These are phyloP conservation scores for Sarcocystis neurona DNA, from an alignment of 169 alveolate genomes.

Conservation along the genomic window DNA sequence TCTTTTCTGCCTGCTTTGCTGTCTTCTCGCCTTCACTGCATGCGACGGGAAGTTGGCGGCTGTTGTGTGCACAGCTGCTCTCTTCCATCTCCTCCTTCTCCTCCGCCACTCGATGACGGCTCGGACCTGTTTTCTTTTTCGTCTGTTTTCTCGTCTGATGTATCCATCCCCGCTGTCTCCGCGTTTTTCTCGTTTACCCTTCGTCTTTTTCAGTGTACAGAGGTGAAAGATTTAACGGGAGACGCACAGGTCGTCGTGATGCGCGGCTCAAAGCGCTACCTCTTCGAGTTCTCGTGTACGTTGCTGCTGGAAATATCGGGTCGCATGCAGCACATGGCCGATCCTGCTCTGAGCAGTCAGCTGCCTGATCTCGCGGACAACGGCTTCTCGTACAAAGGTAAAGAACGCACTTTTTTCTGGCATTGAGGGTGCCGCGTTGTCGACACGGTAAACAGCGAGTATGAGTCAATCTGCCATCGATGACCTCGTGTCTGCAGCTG, in stretches of 20 bases:
- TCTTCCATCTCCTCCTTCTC: too few relatives aligned
- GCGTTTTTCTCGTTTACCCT: not conserved
- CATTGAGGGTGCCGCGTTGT: not conserved
- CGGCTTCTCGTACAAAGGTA: slow-evolving; percentile 13
- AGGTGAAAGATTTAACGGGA: slow-evolving; percentile 64
- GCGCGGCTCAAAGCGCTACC: slow-evolving; percentile 68
- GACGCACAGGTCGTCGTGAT: slow-evolving; percentile 72
- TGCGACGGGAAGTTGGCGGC: too few relatives aligned
- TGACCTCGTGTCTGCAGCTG: too few relatives aligned
- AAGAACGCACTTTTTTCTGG: not conserved
- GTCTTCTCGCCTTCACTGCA: too few relatives aligned
- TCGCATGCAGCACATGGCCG: not conserved
- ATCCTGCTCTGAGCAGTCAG: not conserved
- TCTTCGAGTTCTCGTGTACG: slow-evolving; percentile 64
- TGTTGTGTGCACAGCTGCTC: too few relatives aligned
- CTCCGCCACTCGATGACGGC: too few relatives aligned
- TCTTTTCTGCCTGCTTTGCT: too few relatives aligned
- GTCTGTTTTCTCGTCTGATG: too few relatives aligned
- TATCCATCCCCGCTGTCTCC: not conserved
- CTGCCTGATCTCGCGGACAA: not conserved
- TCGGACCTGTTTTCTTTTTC: too few relatives aligned
- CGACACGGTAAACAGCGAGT: not conserved
- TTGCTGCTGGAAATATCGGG: slow-evolving; percentile 17
- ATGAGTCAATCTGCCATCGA: too few relatives aligned
- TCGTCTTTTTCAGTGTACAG: slow-evolving; percentile 4